Conservation (phyloP, 1,284 basidiomycete genomes). For the Sphagnurus paluster region DNA sequence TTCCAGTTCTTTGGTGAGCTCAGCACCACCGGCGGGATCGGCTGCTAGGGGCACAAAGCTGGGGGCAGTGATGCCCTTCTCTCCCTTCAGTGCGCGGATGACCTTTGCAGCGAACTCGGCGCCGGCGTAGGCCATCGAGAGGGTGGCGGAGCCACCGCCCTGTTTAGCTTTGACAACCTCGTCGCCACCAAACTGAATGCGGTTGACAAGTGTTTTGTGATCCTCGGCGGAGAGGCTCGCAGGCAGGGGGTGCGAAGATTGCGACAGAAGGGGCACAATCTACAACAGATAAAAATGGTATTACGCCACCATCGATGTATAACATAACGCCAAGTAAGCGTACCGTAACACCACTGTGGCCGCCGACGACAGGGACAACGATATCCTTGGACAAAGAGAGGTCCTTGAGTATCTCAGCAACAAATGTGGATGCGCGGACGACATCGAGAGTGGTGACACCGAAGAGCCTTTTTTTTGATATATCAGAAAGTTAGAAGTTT, state of each 20-base stretch:
- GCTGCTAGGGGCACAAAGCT: slow-evolving; percentile 84
- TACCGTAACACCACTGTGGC: slow-evolving; percentile 93
- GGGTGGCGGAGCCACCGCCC: slow-evolving; percentile 85
- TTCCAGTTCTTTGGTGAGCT: slow-evolving; percentile 62
- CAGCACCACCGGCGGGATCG: slow-evolving; percentile 70
- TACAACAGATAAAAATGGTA: too few species aligned
- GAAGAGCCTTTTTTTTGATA: slow-evolving; percentile 64
- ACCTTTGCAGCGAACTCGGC: slow-evolving; percentile 82
- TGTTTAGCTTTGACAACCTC: slow-evolving; percentile 91
- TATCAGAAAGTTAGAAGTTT: not conserved
- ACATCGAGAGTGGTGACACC: slow-evolving; percentile 99
- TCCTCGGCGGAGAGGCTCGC: slow-evolving; percentile 47
- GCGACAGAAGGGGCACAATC: slow-evolving; percentile 96
- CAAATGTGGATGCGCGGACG: slow-evolving; percentile 94
- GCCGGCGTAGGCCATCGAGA: slow-evolving; percentile 93
- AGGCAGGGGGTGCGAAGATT: slow-evolving; percentile 77
- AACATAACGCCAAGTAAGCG: slow-evolving; percentile 17
- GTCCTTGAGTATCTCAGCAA: slow-evolving; percentile 78
- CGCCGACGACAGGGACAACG: slow-evolving; percentile 90
- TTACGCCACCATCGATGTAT: too few species aligned
- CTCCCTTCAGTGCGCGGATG: slow-evolving; percentile 85
- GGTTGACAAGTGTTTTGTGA: slow-evolving; percentile 71
- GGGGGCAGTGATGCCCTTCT: slow-evolving; percentile 84
- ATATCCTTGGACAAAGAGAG: slow-evolving; percentile 66
- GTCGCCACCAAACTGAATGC: slow-evolving; percentile 97